These are phyloP conservation scores for Rhizopus microsporus DNA, from an alignment of 371 early-diverging fungal genomes.

Conservation along the genomic window DNA sequence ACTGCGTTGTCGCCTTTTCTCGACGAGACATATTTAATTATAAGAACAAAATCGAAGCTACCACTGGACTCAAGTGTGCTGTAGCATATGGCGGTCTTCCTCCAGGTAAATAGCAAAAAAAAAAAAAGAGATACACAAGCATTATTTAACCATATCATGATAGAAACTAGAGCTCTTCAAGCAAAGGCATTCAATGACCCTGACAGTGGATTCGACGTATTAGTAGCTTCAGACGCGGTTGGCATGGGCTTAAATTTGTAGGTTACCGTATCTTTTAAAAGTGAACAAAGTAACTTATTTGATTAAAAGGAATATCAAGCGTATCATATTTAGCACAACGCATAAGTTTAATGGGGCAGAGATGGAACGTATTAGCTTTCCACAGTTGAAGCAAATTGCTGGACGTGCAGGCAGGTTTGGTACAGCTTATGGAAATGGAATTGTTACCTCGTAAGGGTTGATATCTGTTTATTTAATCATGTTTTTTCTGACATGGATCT, in stretches of 20 bases:
- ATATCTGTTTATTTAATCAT: conserved; percentile 18
- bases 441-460: conserved; percentile 62
- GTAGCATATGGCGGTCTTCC: conserved; percentile 94
- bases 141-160: not conserved
- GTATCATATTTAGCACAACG: conserved; percentile 79
- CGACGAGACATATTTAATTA: conserved; percentile 75
- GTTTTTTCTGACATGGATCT: conserved; percentile 63
- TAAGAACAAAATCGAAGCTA: conserved; percentile 76
- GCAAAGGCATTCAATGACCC: conserved; percentile 91
- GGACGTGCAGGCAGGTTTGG: conserved; percentile 94
- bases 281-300: not conserved
- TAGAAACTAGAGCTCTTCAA: conserved; percentile 57
- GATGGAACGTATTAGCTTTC: conserved; percentile 54
- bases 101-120: conserved; percentile 56
- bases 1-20: conserved; percentile 90
- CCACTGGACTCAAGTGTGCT: conserved; percentile 79
- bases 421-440: conserved; percentile 62
- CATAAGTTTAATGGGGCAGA: conserved; percentile 79
- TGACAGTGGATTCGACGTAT: conserved; percentile 74
- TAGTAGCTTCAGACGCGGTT: conserved; percentile 95
- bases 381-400: conserved; percentile 92
- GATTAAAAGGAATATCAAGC: conserved; percentile 73
- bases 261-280: not conserved
- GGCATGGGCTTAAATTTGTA: conserved; percentile 87
- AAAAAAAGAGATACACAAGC: not conserved